phyloP scores from a whole-genome alignment of 805 yeast genomes.

The Komagataella kurtzmanii region DNA sequence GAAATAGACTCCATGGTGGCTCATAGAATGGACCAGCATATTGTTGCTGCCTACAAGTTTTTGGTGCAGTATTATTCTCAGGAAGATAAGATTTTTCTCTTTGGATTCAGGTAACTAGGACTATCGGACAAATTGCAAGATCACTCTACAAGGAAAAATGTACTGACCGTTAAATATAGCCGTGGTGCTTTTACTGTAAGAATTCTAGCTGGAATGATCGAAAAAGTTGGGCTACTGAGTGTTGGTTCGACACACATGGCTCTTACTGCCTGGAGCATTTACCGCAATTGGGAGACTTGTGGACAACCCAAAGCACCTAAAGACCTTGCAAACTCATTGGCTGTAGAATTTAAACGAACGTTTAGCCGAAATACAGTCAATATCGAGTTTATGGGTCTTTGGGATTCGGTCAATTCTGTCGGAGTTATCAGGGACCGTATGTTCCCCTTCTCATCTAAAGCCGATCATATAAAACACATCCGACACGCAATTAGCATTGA shows the following conservation, averaged over 20 bases:
- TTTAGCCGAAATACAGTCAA: slow-evolving; percentile 32
- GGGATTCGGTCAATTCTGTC: slow-evolving; percentile 59
- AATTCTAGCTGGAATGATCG: slow-evolving; percentile 52
- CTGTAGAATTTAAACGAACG: slow-evolving; percentile 39
- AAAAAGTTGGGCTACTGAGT: slow-evolving; percentile 44
- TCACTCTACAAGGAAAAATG: not conserved
- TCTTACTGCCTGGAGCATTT: slow-evolving; percentile 48
- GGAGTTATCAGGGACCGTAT: slow-evolving; percentile 43
- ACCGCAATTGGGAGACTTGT: slow-evolving; percentile 45
- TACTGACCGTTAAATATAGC: slow-evolving; percentile 5
- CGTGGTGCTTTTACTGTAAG: slow-evolving; percentile 60
- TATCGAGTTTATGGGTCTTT: slow-evolving; percentile 50
- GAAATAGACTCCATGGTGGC: slow-evolving; percentile 36
- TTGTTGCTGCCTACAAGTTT: slow-evolving; percentile 41
- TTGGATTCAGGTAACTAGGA: slow-evolving; percentile 38
- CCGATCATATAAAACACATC: slow-evolving; percentile 39
- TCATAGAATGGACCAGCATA: slow-evolving; percentile 38
- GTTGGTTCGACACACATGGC: slow-evolving; percentile 43
- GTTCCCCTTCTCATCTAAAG: slow-evolving; percentile 43
- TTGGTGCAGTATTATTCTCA: slow-evolving; percentile 31
- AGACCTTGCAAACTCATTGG: slow-evolving; percentile 27
- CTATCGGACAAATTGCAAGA: not conserved
- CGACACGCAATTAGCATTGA: slow-evolving; percentile 59
- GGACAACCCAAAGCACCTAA: slow-evolving; percentile 37
- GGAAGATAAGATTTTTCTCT: slow-evolving; percentile 39